Evolutionary conservation across 176 grass and related monocot genomes (phyloP), one percentile per base, ranked within the genome.

Genomic region (Carex myosuroides): DNA sequence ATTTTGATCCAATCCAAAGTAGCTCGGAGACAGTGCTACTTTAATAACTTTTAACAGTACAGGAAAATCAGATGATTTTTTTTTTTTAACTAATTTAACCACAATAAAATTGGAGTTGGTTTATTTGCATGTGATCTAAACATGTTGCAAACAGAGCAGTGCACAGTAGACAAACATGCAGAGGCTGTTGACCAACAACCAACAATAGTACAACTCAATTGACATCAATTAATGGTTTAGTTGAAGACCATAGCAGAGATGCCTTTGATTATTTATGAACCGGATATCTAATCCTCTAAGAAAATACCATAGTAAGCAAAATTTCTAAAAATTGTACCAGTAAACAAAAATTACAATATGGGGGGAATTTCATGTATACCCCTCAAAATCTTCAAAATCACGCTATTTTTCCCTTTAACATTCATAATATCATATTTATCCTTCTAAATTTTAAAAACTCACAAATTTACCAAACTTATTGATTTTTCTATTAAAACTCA

Each of bases 1-100:
- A 82, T 55, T 77, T 71, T 90, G 81, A 57, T 32, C 84, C 68
- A 82, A 82, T 64, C 79, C 17, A 0, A 63, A 42, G 58, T 56
- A 46, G 8, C 26, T 26, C 26, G 26, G 26, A 26, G 26, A 26
- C 26, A 26, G 26, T 26, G 26, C 26, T 26, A 41, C 8, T 52
- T 24, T 24, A 13, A 24, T 22, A 13, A 26, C 20, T 54, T 29
- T 16, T 55, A 22, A 75, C 33, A 41, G 26, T 14, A 21, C 12
- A 37, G 14, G 14, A 35, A 20, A 75, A 26, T 32, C 2, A 42
- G 67, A 41, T 39, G 41, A 20, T 3, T 42, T 41, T 44, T n/a
- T 44, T n/a, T n/a, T 70, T 41, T 18, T 10, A 9, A 66, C 33
- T 37, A 26, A 53, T 14, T 55, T 56, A 14, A 54, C 46, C 44